Conservation (phyloP, 2,329 filamentous ascomycete species). For the Penicillium olsonii region DNA sequence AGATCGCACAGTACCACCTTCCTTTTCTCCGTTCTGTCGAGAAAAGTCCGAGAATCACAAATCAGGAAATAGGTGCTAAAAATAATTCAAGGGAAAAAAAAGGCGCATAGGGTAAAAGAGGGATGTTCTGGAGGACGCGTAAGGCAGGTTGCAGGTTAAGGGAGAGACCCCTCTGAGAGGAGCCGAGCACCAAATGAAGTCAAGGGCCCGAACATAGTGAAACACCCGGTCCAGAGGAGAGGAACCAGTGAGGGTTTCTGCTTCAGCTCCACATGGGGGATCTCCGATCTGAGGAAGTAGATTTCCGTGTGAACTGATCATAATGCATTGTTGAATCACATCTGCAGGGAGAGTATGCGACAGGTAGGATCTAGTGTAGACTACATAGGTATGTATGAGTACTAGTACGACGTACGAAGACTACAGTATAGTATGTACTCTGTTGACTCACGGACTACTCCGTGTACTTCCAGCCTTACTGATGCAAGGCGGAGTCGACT, state of each 20-base stretch:
- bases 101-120: slow-evolving; percentile 1
- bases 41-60: too few relatives aligned
- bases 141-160: slow-evolving; percentile 28
- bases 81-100: background rate
- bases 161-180: slow-evolving; percentile 11
- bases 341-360: too few relatives aligned
- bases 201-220: slow-evolving; percentile 35
- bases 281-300: slow-evolving; percentile 3
- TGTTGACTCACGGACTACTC: background rate
- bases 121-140: slow-evolving; percentile 26
- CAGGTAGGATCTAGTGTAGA: too few relatives aligned
- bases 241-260: slow-evolving; percentile 18
- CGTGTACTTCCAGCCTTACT: background rate
- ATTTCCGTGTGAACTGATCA: background rate
- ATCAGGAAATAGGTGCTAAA: too few relatives aligned
- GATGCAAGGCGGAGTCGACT: slow-evolving; percentile 2
- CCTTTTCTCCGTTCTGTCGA: slow-evolving; percentile 10
- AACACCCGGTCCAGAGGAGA: slow-evolving; percentile 23
- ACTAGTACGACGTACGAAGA: background rate
- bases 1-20: slow-evolving; percentile 12
- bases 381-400: too few relatives aligned
- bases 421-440: too few relatives aligned
- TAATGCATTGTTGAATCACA: background rate
- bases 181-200: slow-evolving; percentile 23
- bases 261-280: slow-evolving; percentile 10